Evolutionary conservation across 1,284 basidiomycete species (phyloP).

Genomic region (Cryptococcus sp.): DNA sequence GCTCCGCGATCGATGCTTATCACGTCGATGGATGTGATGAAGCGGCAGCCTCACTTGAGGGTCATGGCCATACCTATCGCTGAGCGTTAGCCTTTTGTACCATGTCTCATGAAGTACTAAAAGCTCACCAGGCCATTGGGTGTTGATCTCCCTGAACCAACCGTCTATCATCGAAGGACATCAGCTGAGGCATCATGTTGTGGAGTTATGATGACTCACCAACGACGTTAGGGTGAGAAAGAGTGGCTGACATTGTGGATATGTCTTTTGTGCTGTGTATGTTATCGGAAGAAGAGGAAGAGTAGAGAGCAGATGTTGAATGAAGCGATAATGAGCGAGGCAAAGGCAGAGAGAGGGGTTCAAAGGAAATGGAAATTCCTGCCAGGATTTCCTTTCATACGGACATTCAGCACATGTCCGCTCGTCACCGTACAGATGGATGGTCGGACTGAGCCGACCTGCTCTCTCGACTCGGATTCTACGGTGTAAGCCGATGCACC

Average conservation of each 20-base stretch:
- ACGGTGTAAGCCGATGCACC: too few species aligned
- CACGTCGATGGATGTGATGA: neutral
- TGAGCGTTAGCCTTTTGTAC: constrained; percentile 12
- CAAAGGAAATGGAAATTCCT: too few species aligned
- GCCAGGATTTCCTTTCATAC: too few species aligned
- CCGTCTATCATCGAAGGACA: constrained; percentile 65
- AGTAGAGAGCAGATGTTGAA: constrained; percentile 3
- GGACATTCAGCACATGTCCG: too few species aligned
- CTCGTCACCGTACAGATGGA: too few species aligned
- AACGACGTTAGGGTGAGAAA: constrained; percentile 22
- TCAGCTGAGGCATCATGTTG: neutral
- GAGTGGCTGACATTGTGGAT: constrained; percentile 19
- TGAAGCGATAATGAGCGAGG: neutral
- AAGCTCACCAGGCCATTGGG: constrained; percentile 84
- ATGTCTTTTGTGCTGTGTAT: neutral
- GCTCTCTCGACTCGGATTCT: too few species aligned
- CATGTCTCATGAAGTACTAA: constrained; percentile 1
- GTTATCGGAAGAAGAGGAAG: neutral
- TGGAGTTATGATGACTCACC: constrained; percentile 7
- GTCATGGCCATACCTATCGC: constrained; percentile 79
- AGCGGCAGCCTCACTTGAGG: constrained; percentile 62
- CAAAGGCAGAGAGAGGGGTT: too few species aligned
- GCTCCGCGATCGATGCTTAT: neutral
- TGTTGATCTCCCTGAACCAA: constrained; percentile 96
- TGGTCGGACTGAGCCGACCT: too few species aligned